phyloP scores from a whole-genome alignment of 148 eudicot genomes.

The Cornus florida region DNA sequence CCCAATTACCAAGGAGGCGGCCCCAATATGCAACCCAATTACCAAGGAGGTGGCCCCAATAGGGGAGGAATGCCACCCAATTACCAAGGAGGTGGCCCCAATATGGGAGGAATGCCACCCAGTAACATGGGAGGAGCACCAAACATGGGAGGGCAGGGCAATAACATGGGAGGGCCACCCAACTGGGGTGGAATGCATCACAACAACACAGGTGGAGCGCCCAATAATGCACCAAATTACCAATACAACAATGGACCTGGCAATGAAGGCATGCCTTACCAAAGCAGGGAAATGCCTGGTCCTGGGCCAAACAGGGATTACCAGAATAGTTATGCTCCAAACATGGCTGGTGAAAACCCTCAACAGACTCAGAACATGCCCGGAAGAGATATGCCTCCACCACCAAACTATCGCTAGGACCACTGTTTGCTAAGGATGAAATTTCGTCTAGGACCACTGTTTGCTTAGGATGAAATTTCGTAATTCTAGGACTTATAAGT shows the following conservation, averaged over 20 bases:
- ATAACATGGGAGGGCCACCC: constrained; percentile 8
- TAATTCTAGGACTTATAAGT: not conserved
- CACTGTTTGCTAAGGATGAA: constrained; percentile 4
- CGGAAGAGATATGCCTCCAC: constrained; percentile 59
- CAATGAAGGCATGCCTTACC: constrained; percentile 42
- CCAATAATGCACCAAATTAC: constrained; percentile 33
- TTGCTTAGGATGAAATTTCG: constrained; percentile 1
- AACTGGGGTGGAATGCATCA: constrained; percentile 10
- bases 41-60: not conserved
- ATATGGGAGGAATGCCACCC: constrained; percentile 23
- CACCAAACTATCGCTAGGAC: constrained; percentile 27
- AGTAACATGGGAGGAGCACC: constrained; percentile 28
- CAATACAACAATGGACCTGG: constrained; percentile 30
- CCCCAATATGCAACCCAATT: constrained; percentile 3
- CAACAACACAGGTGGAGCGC: constrained; percentile 16
- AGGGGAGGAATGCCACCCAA: constrained; percentile 17
- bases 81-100: constrained; percentile 23
- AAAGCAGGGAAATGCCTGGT: constrained; percentile 15
- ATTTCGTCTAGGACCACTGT: not conserved
- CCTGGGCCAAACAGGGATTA: constrained; percentile 23
- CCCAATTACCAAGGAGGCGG: constrained; percentile 14
- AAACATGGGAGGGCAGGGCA: constrained; percentile 20
- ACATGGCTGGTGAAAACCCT: constrained; percentile 33
- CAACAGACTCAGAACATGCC: constrained; percentile 52
- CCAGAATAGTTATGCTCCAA: constrained; percentile 38